Conservation (phyloP, 129 eudicot genomes). For the Flaveria bidentis region DNA sequence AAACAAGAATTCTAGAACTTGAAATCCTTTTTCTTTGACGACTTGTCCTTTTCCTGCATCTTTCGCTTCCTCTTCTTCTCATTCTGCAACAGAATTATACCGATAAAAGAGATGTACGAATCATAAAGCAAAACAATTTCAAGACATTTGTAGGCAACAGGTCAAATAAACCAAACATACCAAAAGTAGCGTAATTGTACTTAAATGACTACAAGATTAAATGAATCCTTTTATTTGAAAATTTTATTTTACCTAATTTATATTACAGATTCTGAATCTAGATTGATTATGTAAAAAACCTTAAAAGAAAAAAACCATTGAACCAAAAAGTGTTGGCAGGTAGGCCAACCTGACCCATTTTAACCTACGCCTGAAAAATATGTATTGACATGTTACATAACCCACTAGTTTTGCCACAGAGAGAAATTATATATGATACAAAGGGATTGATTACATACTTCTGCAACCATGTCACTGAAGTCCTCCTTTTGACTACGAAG, state of each 20-base stretch:
- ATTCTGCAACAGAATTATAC: slow-evolving; percentile 46
- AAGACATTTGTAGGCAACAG: not conserved
- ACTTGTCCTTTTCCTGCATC: slow-evolving; percentile 79
- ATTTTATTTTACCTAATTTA: not conserved
- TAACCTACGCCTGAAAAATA: not conserved
- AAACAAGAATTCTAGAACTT: slow-evolving; percentile 45
- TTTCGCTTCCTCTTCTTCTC: slow-evolving; percentile 84
- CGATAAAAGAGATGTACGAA: not conserved
- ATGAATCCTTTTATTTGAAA: not conserved
- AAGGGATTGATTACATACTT: slow-evolving; percentile 46
- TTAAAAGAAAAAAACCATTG: not conserved
- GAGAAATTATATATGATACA: not conserved
- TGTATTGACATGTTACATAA: not conserved
- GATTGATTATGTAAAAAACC: not conserved
- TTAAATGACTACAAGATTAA: not conserved
- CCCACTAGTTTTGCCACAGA: not conserved
- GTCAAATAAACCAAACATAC: not conserved
- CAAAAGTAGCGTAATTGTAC: not conserved
- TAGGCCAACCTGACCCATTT: not conserved
- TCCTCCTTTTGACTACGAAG: slow-evolving; percentile 84
- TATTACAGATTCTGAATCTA: not conserved
- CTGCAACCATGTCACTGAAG: slow-evolving; percentile 99
- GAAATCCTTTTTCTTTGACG: slow-evolving; percentile 89
- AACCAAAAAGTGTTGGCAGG: not conserved
- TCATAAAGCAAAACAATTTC: not conserved